Evolutionary conservation across 345 rosid species (phyloP).

Genomic region (Rhodamnia argentea): DNA sequence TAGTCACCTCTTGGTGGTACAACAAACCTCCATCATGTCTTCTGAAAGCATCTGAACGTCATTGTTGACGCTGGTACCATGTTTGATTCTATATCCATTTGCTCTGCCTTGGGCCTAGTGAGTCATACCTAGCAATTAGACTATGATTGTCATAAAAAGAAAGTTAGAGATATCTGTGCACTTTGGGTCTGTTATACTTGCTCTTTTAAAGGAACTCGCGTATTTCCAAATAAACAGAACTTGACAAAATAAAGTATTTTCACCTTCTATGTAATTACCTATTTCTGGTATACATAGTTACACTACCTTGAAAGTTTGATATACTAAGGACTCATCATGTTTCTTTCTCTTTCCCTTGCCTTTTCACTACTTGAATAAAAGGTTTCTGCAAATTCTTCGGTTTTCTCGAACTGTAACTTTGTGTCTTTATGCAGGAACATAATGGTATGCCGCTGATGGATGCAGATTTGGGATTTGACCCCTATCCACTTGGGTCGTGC

Average conservation of each 20-base stretch:
- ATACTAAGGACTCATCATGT: neutral
- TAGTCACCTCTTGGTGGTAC: neutral
- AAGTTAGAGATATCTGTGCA: neutral
- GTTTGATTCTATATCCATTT: neutral
- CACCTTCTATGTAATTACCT: neutral
- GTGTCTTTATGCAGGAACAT: constrained; percentile 34
- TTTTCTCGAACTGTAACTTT: neutral
- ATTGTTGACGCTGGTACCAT: neutral
- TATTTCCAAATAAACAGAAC: neutral
- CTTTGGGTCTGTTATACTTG: neutral
- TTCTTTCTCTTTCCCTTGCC: neutral
- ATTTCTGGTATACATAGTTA: neutral
- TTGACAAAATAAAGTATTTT: neutral
- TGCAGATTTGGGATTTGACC: constrained; percentile 49
- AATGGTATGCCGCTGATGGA: constrained; percentile 26
- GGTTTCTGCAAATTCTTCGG: neutral
- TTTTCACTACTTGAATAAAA: neutral
- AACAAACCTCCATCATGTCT: neutral
- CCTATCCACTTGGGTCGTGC: constrained; percentile 39
- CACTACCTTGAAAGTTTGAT: neutral
- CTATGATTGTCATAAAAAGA: neutral
- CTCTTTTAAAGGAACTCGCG: neutral
- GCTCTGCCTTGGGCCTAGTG: neutral
- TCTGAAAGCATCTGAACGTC: neutral
- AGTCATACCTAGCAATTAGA: neutral